Evolutionary conservation across 2,329 filamentous ascomycete genomes (phyloP).

Genomic region (Fusarium fujikuroi): DNA sequence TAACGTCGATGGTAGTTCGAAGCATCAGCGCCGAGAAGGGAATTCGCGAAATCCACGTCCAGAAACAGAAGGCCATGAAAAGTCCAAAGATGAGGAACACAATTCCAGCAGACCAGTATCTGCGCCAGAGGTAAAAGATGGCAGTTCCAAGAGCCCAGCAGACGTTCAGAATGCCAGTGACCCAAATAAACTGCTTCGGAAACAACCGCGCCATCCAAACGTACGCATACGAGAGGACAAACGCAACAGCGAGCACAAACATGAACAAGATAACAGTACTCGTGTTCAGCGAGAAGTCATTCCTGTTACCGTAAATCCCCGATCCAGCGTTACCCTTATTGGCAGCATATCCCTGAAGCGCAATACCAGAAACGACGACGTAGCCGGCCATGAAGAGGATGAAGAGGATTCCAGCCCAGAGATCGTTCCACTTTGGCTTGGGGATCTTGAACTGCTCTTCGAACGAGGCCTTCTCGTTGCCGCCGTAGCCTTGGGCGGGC

Average conservation of each 20-base stretch:
- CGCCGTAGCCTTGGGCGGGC: conserved; percentile 50
- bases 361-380: conserved; percentile 78
- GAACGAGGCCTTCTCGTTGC: conserved; percentile 67
- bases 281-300: conserved; percentile 76
- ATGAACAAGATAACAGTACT: conserved; percentile 89
- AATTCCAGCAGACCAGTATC: conserved; percentile 86
- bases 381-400: conserved; percentile 78
- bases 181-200: conserved; percentile 92
- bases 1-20: conserved; percentile 84
- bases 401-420: conserved; percentile 87
- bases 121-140: conserved; percentile 82
- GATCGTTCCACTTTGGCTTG: conserved; percentile 87
- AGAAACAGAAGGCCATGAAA: conserved; percentile 85
- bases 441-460: conserved; percentile 85
- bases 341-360: conserved; percentile 77
- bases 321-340: conserved; percentile 72
- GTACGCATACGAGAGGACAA: conserved; percentile 81
- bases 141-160: conserved; percentile 85
- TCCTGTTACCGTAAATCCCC: conserved; percentile 77
- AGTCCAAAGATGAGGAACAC: conserved; percentile 81
- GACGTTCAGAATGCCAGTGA: conserved; percentile 90
- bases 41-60: conserved; percentile 88
- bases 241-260: conserved; percentile 78
- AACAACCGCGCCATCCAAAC: conserved; percentile 79
- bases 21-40: conserved; percentile 93